These are phyloP conservation scores for Telfairia occidentalis DNA, from an alignment of 331 rosid species.

Conservation along the genomic window DNA sequence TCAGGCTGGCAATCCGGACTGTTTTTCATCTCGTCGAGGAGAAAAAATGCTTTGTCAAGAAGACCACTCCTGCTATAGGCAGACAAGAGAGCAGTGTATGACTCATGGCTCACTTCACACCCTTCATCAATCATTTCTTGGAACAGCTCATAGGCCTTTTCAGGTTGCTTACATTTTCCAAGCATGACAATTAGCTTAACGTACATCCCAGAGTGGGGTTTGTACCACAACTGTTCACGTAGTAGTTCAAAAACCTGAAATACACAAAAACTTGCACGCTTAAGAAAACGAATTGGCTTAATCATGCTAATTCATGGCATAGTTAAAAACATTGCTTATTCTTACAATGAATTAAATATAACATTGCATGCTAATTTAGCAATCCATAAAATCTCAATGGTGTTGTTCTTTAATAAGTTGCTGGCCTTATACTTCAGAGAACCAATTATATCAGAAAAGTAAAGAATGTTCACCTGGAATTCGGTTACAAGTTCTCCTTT, in stretches of 20 bases:
- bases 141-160: slow-evolving; percentile 64
- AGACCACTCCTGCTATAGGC: slow-evolving; percentile 83
- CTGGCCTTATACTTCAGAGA: neutral
- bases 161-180: slow-evolving; percentile 94
- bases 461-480: neutral
- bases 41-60: slow-evolving; percentile 64
- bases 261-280: neutral
- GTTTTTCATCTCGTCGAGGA: slow-evolving; percentile 66
- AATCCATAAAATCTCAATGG: neutral
- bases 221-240: slow-evolving; percentile 81
- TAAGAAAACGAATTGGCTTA: neutral
- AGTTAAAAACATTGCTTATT: neutral
- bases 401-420: neutral
- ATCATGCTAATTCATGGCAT: neutral
- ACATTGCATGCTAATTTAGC: neutral
- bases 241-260: slow-evolving; percentile 74
- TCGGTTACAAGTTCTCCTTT: neutral
- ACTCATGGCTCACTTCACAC: slow-evolving; percentile 52
- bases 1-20: slow-evolving; percentile 71
- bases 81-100: slow-evolving; percentile 79
- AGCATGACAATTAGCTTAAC: slow-evolving; percentile 83
- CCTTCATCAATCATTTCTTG: slow-evolving; percentile 77
- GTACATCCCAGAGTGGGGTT: slow-evolving; percentile 58
- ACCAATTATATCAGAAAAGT: neutral
- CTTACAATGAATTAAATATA: neutral